Evolutionary conservation across 805 yeast genomes (phyloP), one percentile per base, ranked within the genome.

Genomic region (Isabelozyma gotoi): DNA sequence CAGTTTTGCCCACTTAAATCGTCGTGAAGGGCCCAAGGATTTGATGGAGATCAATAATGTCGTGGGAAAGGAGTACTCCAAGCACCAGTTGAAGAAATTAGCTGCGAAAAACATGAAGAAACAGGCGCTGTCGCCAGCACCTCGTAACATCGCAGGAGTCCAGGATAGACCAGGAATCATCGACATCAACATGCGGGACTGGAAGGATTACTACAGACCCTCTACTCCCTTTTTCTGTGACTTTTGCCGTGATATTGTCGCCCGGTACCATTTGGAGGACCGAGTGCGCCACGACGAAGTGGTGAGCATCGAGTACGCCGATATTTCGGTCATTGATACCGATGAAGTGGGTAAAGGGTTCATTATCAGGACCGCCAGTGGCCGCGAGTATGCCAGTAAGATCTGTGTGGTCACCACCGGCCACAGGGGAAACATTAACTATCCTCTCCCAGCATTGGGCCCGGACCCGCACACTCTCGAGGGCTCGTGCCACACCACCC

Each of bases 151-250:
- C 14, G 63, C 60, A 2, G 46, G 21, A 32, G 40, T 39, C 31
- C 71, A 66, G 32, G 65, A 67, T 42, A 52, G 46, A 10, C 56
- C 66, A 0, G 73, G 73, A 0, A 50, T 67, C n/a, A 56, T 67
- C n/a, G 73, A 68, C 39, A 59, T 72, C 38, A 69, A 73, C 45
- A 66, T 68, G 71, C 51, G 78, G 41, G 74, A 71, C 45, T 63
- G 71, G 60, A 60, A 64, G 27, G 77, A 74, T 48, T 73, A 70
- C 47, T 73, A 70, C 46, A 54, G 78, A 12, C 78, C 77, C 0
- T 62, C 72, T 2, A 68, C 77, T 0, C 45, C 47, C 11, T 55
- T 74, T 15, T 73, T 73, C 48, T 50, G 51, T 16, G 75, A 71
- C 43, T 72, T 62, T 40, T 73, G 77, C 44, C 44, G 54, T 5